Base-by-base conservation (phyloP, 2,329 filamentous ascomycete genomes). In the Ceratocystis lukuohia region DNA sequence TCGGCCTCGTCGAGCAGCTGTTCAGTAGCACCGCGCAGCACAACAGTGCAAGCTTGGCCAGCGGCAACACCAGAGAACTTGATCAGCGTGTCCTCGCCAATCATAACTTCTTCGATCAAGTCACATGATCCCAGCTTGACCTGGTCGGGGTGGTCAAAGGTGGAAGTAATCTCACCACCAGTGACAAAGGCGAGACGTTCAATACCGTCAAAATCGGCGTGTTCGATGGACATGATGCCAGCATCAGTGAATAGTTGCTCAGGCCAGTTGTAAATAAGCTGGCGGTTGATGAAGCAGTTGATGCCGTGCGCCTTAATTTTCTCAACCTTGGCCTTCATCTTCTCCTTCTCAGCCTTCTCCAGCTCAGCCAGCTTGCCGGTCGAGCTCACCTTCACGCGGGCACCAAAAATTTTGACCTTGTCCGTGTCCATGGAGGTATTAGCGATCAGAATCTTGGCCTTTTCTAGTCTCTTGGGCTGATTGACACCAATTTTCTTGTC, bases 341-440 rank as follows among this genome's bases (percentile, higher is more conserved):
- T 97, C 73, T 99, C 94, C 73, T 91, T 88, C 80, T 97, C 94
- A 5, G 94, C 94, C 83, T 95, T 96, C 77, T 99, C 94, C 65
- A 99, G 82, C 73, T 99, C 94, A n/a, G 94, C 94, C 62, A 99
- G 84, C 82, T 97, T 96, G 75, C 91, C 91, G 2, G 94, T 99
- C 41, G 91, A 93, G 71, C 90, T 89, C 68, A 99, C 94, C 83
- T 97, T 97, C 73, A 99, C 91, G 68, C 93, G 86, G 17, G 94
- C 94, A 70, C 94, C 94, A 73, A 99, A 99, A 73, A 99, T 97
- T 84, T 99, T 99, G 80, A 99, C 90, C 82, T 99, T 99, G 79
- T 99, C 94, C 45, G 94, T 99, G 77, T 99, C 94, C 94, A 99
- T 99, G 12, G 92, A 89, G 8, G 94, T 99, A 79, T 99, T 99